phyloP scores from a whole-genome alignment of 2,329 filamentous ascomycete species.

The Stromatinia cepivora region DNA sequence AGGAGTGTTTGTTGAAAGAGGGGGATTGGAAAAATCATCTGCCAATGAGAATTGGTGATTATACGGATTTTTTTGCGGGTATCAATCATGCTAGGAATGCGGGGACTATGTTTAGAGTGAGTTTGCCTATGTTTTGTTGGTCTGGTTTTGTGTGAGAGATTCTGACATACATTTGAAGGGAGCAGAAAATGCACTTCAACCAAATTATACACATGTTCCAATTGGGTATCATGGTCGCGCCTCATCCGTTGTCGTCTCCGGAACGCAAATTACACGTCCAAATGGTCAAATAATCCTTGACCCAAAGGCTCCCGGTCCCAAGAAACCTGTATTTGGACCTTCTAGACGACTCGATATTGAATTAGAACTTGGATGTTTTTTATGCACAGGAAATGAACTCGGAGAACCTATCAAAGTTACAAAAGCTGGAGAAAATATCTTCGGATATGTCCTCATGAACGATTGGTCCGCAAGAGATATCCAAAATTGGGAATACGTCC shows the following conservation, averaged over 20 bases:
- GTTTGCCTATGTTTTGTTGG: background rate
- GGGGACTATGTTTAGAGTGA: conserved; percentile 28
- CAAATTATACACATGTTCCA: conserved; percentile 79
- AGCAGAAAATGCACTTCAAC: conserved; percentile 69
- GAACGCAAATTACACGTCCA: conserved; percentile 71
- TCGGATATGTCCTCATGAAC: conserved; percentile 80
- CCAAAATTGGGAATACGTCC: conserved; percentile 82
- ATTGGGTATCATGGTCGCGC: conserved; percentile 81
- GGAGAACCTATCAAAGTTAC: conserved; percentile 64
- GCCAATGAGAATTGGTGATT: conserved; percentile 78
- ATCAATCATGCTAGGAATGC: conserved; percentile 72
- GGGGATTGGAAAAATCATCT: conserved; percentile 64
- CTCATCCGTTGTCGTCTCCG: conserved; percentile 73
- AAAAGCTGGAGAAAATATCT: conserved; percentile 66
- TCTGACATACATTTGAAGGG: conserved; percentile 61
- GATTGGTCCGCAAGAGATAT: conserved; percentile 86
- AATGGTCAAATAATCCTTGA: conserved; percentile 72
- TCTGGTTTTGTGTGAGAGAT: background rate
- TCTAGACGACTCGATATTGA: conserved; percentile 74
- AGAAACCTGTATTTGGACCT: conserved; percentile 62
- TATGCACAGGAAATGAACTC: conserved; percentile 63
- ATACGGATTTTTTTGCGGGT: conserved; percentile 84
- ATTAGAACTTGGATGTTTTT: conserved; percentile 75
- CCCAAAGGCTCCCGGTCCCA: conserved; percentile 59
- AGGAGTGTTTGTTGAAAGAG: conserved; percentile 59